Evolutionary conservation across 2,329 filamentous ascomycete species (phyloP).

Genomic region (Fusarium buharicum): DNA sequence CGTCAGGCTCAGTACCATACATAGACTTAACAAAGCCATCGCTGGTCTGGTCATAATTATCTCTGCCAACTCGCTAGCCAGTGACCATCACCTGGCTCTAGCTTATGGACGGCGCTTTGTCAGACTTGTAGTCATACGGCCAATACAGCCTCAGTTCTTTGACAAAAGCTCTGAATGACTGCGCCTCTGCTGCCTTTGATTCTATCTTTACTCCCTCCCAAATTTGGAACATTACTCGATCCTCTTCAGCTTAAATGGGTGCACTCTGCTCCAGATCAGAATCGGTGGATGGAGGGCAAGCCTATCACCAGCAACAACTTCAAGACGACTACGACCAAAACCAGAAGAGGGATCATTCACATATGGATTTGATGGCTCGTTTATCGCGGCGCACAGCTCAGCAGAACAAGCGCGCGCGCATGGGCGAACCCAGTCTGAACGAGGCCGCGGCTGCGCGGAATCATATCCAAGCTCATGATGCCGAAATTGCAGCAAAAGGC

Average conservation of each 20-base stretch:
- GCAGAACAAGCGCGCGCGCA: slow-evolving; percentile 11
- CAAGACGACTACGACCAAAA: slow-evolving; percentile 18
- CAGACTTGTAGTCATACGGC: slow-evolving; percentile 24
- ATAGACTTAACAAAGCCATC: slow-evolving; percentile 13
- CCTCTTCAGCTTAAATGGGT: slow-evolving; percentile 41
- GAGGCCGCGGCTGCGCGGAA: slow-evolving; percentile 41
- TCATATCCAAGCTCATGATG: slow-evolving; percentile 44
- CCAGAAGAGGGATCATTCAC: slow-evolving; percentile 12
- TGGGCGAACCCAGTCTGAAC: background rate
- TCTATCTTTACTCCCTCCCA: no score
- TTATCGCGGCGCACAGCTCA: slow-evolving; percentile 23
- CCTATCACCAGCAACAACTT: slow-evolving; percentile 7
- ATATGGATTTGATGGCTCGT: slow-evolving; percentile 23
- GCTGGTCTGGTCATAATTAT: slow-evolving; percentile 9
- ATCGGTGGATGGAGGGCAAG: slow-evolving; percentile 20
- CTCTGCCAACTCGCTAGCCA: slow-evolving; percentile 15
- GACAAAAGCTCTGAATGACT: slow-evolving; percentile 7
- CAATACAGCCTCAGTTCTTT: slow-evolving; percentile 21
- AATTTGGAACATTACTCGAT: background rate
- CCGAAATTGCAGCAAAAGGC: slow-evolving; percentile 30
- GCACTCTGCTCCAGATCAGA: slow-evolving; percentile 43
- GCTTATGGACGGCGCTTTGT: slow-evolving; percentile 33
- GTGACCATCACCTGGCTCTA: slow-evolving; percentile 28
- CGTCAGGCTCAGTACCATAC: background rate
- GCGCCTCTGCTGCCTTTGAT: slow-evolving; percentile 21